phyloP scores from a whole-genome alignment of 2,329 filamentous ascomycete genomes.

The Xylaria sp. region DNA sequence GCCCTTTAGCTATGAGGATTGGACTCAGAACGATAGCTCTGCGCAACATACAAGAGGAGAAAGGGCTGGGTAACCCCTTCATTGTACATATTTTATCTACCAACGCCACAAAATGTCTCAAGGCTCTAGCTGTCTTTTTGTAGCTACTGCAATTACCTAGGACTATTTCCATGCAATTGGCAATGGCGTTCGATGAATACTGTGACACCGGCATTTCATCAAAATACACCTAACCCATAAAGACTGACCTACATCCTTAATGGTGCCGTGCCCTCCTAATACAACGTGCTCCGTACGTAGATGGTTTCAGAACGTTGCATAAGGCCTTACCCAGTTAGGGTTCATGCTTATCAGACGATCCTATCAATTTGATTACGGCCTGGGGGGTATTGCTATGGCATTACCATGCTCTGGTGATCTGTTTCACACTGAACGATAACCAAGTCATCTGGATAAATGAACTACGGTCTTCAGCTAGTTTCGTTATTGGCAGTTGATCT shows the following conservation, averaged over 20 bases:
- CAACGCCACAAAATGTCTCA: constrained; percentile 11
- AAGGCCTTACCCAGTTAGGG: neutral
- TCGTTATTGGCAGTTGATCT: neutral
- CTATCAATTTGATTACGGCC: neutral
- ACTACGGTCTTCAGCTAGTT: neutral
- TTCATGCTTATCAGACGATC: neutral
- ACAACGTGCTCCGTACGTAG: neutral
- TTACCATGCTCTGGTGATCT: neutral
- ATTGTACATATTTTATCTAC: constrained; percentile 34
- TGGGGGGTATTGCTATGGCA: neutral
- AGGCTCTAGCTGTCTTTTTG: neutral
- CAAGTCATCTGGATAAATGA: neutral
- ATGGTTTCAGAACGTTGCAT: neutral
- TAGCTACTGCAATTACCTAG: neutral
- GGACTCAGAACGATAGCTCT: neutral
- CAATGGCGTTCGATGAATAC: neutral
- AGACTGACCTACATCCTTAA: neutral
- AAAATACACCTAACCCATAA: constrained; percentile 7
- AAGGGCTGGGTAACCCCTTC: constrained; percentile 20
- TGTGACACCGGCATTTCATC: neutral
- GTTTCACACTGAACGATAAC: neutral
- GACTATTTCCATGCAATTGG: neutral
- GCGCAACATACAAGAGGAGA: neutral
- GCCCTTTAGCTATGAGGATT: neutral
- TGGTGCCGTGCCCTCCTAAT: neutral